These are phyloP conservation scores for Oxyria digyna DNA, from an alignment of 148 eudicot species.

Conservation along the genomic window DNA sequence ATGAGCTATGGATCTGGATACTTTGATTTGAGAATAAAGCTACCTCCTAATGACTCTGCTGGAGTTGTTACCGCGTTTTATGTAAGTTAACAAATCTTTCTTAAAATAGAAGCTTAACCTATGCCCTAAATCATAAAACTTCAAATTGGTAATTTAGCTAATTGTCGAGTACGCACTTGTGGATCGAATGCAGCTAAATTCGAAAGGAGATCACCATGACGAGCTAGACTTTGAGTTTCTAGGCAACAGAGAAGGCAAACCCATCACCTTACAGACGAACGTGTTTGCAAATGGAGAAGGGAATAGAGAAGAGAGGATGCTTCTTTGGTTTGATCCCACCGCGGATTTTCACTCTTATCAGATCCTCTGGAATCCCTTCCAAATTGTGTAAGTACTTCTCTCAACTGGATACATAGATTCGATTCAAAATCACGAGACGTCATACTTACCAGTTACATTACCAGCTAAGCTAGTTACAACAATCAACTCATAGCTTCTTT, in stretches of 20 bases:
- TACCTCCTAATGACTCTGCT: conserved; percentile 8
- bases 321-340: conserved; percentile 28
- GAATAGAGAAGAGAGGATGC: conserved; percentile 19
- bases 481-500: background rate
- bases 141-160: no score
- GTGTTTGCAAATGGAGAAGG: conserved; percentile 23
- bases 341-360: conserved; percentile 21
- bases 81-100: background rate
- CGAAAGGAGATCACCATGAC: conserved; percentile 18
- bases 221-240: conserved; percentile 27
- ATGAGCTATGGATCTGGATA: conserved; percentile 16
- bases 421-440: no score
- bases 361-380: conserved; percentile 17
- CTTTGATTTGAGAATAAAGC: conserved; percentile 17
- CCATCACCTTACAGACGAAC: conserved; percentile 19
- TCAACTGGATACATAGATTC: no score
- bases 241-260: conserved; percentile 20
- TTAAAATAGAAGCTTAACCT: no score
- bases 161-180: background rate
- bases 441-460: no score
- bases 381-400: conserved; percentile 19
- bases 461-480: background rate
- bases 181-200: background rate
- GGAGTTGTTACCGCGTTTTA: conserved; percentile 12
- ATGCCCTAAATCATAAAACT: no score